Conservation (phyloP, 2,329 filamentous ascomycete species). For the Botrytis tulipae region DNA sequence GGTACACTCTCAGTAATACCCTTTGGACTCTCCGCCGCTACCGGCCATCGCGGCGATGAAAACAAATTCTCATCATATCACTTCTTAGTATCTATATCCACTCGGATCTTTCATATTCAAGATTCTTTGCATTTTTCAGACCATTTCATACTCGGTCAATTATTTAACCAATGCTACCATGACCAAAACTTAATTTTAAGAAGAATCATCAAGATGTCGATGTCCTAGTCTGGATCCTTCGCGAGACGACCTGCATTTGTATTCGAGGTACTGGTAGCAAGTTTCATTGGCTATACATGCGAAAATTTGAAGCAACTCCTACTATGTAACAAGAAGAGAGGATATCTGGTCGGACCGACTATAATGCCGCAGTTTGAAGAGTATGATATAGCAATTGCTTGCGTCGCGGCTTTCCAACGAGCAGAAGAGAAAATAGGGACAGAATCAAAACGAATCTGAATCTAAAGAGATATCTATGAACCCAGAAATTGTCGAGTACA, state of each 20-base stretch:
- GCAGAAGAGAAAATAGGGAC: neutral
- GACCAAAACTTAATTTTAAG: neutral
- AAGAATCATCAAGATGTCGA: neutral
- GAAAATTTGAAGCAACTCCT: neutral
- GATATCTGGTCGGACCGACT: neutral
- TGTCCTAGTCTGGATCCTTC: neutral
- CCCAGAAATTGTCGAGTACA: neutral
- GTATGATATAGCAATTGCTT: neutral
- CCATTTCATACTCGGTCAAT: neutral
- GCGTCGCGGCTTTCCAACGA: neutral
- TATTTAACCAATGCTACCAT: neutral
- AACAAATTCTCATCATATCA: neutral
- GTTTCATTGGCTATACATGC: conserved; percentile 4
- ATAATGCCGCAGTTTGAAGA: neutral
- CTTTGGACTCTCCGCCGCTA: neutral
- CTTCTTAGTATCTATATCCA: neutral
- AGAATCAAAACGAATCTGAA: neutral
- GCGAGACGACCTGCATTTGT: neutral
- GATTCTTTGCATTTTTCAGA: neutral
- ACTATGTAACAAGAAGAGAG: neutral
- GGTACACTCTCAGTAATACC: no score
- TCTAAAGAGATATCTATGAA: neutral
- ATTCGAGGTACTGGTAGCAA: neutral
- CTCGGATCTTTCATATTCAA: neutral
- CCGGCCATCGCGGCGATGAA: neutral